Base-by-base conservation (phyloP, 345 rosid genomes). In the Brassica cretica region DNA sequence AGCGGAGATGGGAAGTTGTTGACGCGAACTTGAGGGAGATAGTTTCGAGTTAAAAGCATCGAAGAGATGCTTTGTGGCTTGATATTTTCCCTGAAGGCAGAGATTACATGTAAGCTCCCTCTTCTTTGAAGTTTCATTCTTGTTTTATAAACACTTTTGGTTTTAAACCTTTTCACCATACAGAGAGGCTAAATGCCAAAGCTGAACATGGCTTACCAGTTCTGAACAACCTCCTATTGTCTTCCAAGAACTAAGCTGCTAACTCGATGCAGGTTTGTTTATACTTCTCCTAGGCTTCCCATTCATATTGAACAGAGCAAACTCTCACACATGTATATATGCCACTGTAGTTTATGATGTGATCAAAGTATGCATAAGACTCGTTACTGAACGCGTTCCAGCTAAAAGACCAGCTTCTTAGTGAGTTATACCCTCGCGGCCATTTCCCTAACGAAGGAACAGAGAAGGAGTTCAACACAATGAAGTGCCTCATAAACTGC, bases 1-100 rank as follows among this genome's bases (percentile, higher is more conserved):
- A 90, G 70, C 81, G 95, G 80, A 88, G 64, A 75, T 88, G 95
- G 92, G 87, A 87, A 63, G 78, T 85, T 46, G 90, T 85, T 82
- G 96, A 87, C 78, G 75, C 84, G 49, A 85, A 84, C 80, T 77
- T 93, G 86, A 89, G 49, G 75, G 80, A 55, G 68, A 89, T 89
- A 78, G 86, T 93, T 79, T 85, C 85, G 44, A 86, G 87, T 70
- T 91, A 91, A 72, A 88, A 82, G 80, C 90, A 93, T 82, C 90
- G 87, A 8, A 71, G 65, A 60, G 95, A 91, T 66, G 90, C 88
- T 63, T 87, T 93, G 27, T 93, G 97, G 96, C 93, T 93, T 80
- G 95, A 90, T 73, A 86, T 93, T 73, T 93, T 91, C 84, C 98
- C 94, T 0, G 95, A 93, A 82, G 98, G 97, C 87, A 93, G 95